Conservation (phyloP, 2,329 filamentous ascomycete genomes). For the Trichothecium roseum region DNA sequence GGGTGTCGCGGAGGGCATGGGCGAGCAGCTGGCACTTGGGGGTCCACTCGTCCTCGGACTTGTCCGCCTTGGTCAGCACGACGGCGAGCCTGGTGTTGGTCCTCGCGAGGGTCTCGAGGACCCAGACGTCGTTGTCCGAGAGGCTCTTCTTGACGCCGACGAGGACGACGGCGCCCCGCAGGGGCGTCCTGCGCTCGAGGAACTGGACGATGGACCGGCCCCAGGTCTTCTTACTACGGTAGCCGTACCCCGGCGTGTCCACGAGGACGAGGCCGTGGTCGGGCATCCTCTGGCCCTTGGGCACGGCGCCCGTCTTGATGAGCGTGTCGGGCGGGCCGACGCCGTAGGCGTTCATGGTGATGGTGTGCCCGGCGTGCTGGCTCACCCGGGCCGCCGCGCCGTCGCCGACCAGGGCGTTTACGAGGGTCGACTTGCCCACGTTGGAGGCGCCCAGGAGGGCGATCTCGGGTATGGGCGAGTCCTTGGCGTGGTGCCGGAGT, state of each 20-base stretch:
- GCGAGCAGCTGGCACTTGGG: slow-evolving; percentile 16
- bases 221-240: slow-evolving; percentile 36
- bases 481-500: slow-evolving; percentile 38
- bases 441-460: slow-evolving; percentile 81
- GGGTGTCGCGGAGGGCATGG: slow-evolving; percentile 13
- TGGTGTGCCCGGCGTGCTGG: slow-evolving; percentile 40
- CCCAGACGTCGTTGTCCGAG: slow-evolving; percentile 34
- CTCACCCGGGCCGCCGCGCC: slow-evolving; percentile 36
- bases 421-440: slow-evolving; percentile 79
- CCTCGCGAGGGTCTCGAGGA: slow-evolving; percentile 35
- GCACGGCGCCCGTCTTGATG: slow-evolving; percentile 20
- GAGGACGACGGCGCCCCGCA: slow-evolving; percentile 42
- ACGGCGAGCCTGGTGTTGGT: slow-evolving; percentile 34
- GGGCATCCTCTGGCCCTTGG: slow-evolving; percentile 16
- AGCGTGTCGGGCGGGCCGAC: slow-evolving; percentile 32
- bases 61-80: slow-evolving; percentile 48
- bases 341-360: slow-evolving; percentile 44
- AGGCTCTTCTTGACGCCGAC: slow-evolving; percentile 42
- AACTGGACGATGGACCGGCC: slow-evolving; percentile 42
- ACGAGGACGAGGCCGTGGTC: slow-evolving; percentile 36
- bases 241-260: slow-evolving; percentile 42
- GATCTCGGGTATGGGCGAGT: slow-evolving; percentile 48
- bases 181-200: slow-evolving; percentile 31
- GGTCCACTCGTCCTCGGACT: slow-evolving; percentile 22
- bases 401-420: slow-evolving; percentile 64